Evolutionary conservation across 345 rosid genomes (phyloP).

Genomic region (Eucalyptus regnans): DNA sequence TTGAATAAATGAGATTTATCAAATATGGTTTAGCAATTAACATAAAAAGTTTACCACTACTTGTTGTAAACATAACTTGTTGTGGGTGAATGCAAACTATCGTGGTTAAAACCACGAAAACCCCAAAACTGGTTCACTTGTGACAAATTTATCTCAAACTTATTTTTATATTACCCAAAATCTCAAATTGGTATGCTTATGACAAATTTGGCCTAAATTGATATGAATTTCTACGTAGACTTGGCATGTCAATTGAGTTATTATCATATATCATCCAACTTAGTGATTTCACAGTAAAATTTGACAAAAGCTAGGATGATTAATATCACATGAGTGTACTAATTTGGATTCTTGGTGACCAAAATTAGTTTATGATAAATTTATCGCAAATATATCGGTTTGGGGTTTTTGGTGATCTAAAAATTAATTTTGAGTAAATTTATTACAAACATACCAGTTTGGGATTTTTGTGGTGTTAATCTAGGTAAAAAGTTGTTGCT

Average conservation of each 20-base stretch:
- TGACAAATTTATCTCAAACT: no score
- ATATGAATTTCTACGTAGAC: neutral
- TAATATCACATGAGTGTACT: neutral
- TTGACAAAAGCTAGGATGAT: no score
- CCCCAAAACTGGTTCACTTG: neutral
- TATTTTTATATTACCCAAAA: neutral
- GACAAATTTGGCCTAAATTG: neutral
- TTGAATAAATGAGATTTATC: neutral
- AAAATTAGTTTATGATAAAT: neutral
- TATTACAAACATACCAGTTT: fast-evolving
- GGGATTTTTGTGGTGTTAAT: neutral
- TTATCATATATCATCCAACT: neutral
- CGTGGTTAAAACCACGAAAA: neutral
- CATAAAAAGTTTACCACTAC: neutral
- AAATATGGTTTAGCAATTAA: neutral
- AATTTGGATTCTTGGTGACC: neutral
- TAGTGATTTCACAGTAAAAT: neutral
- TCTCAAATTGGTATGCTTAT: no score
- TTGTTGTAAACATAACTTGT: neutral
- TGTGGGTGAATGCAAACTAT: neutral
- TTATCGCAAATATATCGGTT: neutral
- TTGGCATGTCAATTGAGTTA: neutral
- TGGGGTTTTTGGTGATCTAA: no score
- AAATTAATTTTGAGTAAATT: no score
- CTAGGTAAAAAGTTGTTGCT: neutral